A percentile compares a stretch with the other conserved stretches of the same genome.
These are phyloP conservation scores for Diaporthe humulicola DNA, from an alignment of 2,329 filamentous ascomycete genomes.

Conservation along the genomic window DNA sequence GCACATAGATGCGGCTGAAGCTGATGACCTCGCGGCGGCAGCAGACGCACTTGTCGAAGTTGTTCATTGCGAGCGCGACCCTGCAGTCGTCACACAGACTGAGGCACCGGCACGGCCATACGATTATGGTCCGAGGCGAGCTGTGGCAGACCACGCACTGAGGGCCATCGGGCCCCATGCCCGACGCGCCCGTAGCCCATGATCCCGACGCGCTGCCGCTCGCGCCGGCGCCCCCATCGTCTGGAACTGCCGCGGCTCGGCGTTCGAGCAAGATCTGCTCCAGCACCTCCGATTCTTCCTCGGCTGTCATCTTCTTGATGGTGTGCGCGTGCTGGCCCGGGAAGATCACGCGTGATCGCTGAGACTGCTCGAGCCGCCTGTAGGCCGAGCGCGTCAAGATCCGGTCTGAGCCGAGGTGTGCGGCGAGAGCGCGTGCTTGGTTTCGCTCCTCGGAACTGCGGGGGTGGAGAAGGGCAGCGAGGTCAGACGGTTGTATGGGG, in stretches of 20 bases:
- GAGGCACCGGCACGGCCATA: conserved; percentile 96
- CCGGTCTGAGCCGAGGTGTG: conserved; percentile 78
- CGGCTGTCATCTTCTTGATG: conserved; percentile 61
- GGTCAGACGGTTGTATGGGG: conserved; percentile 74
- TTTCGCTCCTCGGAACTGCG: conserved; percentile 81
- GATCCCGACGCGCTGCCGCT: conserved; percentile 49
- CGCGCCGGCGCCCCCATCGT: conserved; percentile 38
- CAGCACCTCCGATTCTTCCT: conserved; percentile 72
- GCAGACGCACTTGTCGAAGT: conserved; percentile 96
- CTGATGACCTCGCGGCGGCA: conserved; percentile 90
- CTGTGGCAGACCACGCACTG: conserved; percentile 95
- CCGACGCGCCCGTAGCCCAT: conserved; percentile 80
- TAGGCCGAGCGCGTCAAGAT: conserved; percentile 88
- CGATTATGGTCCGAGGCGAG: conserved; percentile 86
- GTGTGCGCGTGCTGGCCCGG: conserved; percentile 56
- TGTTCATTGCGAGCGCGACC: conserved; percentile 94
- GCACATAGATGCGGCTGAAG: conserved; percentile 93
- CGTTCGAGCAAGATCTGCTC: conserved; percentile 71
- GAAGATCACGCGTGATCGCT: conserved; percentile 77
- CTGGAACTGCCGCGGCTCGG: conserved; percentile 49
- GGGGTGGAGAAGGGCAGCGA: conserved; percentile 87
- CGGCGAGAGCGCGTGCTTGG: conserved; percentile 84
- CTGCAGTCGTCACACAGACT: conserved; percentile 96
- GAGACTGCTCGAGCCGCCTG: conserved; percentile 74
- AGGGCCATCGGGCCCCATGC: conserved; percentile 78